Base-by-base conservation (phyloP, 192 early-diverging fungal species). In the Podila horticola region DNA sequence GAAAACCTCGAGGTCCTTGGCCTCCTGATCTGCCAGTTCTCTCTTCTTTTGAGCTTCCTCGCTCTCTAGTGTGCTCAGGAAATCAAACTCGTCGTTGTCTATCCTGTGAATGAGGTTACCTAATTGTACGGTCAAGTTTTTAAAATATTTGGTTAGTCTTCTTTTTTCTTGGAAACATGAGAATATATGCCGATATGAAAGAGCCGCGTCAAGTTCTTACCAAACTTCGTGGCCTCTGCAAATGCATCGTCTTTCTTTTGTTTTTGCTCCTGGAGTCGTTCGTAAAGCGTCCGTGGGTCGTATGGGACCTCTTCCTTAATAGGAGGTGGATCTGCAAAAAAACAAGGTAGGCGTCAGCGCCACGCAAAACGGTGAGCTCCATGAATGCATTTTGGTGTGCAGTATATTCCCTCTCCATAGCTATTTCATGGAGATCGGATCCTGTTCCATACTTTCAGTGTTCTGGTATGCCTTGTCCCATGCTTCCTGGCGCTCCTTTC, bases 201-300 rank as follows among this genome's bases (percentile, higher is more conserved):
- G 34, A 2, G 0, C 6, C 31, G 13, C 13, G 17, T 20, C 69
- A 45, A 45, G 1, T 45, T 1, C 57, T 55, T 86, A 79, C 88
- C 86, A 24, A 88, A 85, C 30, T 87, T 84, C 13, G 83, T 90
- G 12, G 85, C 85, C 71, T 94, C 93, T 29, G 83, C 81, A 68
- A 89, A 86, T 9, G 88, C 84, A 33, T 92, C 93, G 36, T 85
- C 85, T 60, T 94, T 94, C 38, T 84, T 79, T 30, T 76, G 79
- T 57, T 86, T 88, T 70, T 94, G 91, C 69, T 92, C 93, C 69
- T 92, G 91, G 19, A 94, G 75, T n/a, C 88, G 88, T 72, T 94
- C 93, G 65, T 88, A 94, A 19, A 94, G 85, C 13, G 93, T 94
- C 10, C 93, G 89, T 30, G 93, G 90, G 63, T 94, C 93, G 69